phyloP scores from a whole-genome alignment of 2,329 filamentous ascomycete species.

The Calonectria pseudoreteaudii region DNA sequence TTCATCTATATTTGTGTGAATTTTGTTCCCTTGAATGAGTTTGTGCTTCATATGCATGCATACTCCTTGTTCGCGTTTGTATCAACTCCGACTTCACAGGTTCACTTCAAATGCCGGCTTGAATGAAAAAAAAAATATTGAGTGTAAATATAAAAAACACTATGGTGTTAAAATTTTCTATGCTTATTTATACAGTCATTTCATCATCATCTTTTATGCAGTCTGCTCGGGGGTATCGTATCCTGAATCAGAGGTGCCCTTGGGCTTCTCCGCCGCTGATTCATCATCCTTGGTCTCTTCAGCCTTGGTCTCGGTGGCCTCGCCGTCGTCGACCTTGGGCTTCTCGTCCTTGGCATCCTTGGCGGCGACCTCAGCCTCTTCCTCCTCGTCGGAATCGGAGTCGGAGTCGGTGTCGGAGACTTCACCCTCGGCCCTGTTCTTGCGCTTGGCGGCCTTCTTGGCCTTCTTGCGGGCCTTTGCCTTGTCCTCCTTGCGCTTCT shows the following conservation, averaged over 20 bases:
- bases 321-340: conserved; percentile 16
- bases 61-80: neutral
- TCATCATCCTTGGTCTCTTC: conserved; percentile 11
- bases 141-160: neutral
- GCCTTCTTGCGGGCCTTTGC: conserved; percentile 40
- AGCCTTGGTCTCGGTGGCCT: conserved; percentile 9
- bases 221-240: conserved; percentile 45
- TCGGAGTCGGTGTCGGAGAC: conserved; percentile 37
- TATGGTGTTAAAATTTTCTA: neutral
- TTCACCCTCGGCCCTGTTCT: conserved; percentile 36
- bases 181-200: conserved; percentile 13
- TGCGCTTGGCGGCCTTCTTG: conserved; percentile 42
- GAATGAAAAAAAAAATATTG: neutral
- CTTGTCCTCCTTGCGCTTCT: conserved; percentile 43
- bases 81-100: neutral
- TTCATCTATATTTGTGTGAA: neutral
- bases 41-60: neutral
- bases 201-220: conserved; percentile 26
- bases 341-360: neutral
- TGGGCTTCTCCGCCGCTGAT: conserved; percentile 31
- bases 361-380: neutral
- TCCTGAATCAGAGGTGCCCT: conserved; percentile 49
- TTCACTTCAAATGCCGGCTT: neutral
- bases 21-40: neutral
- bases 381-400: conserved; percentile 38